phyloP scores from a whole-genome alignment of 352 stramenopile species.

The Phytophthora ohioensis region DNA sequence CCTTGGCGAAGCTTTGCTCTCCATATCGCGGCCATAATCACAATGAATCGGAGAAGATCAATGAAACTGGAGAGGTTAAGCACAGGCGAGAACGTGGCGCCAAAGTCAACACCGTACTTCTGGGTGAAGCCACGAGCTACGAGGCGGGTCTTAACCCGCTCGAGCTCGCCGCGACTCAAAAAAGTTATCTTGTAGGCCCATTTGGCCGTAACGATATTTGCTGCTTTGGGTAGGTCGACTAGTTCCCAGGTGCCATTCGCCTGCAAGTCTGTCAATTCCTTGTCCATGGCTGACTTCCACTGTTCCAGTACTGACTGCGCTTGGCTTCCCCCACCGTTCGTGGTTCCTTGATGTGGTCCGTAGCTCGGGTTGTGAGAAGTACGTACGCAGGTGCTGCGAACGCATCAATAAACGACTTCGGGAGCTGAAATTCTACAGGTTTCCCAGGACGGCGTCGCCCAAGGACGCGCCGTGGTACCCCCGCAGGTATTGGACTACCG shows the following conservation, averaged over 20 bases:
- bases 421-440: neutral
- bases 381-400: neutral
- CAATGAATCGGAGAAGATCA: slow-evolving; percentile 9
- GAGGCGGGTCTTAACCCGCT: slow-evolving; percentile 8
- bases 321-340: neutral
- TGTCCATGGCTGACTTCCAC: neutral
- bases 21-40: slow-evolving; percentile 4
- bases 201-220: slow-evolving; percentile 1
- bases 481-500: neutral
- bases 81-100: slow-evolving; percentile 7
- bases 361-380: neutral
- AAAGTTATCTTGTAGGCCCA: slow-evolving; percentile 14
- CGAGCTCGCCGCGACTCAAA: slow-evolving; percentile 9
- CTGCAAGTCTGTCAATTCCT: neutral
- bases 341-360: neutral
- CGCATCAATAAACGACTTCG: neutral
- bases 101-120: slow-evolving; percentile 14
- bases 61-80: slow-evolving; percentile 14
- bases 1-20: neutral
- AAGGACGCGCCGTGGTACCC: neutral
- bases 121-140: slow-evolving; percentile 13
- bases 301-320: neutral
- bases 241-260: neutral
- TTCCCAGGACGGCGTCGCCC: neutral
- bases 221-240: neutral